Evolutionary conservation across 164 flowering plant genomes (phyloP), one percentile per base, ranked within the genome.

Genomic region (Malania oleifera): DNA sequence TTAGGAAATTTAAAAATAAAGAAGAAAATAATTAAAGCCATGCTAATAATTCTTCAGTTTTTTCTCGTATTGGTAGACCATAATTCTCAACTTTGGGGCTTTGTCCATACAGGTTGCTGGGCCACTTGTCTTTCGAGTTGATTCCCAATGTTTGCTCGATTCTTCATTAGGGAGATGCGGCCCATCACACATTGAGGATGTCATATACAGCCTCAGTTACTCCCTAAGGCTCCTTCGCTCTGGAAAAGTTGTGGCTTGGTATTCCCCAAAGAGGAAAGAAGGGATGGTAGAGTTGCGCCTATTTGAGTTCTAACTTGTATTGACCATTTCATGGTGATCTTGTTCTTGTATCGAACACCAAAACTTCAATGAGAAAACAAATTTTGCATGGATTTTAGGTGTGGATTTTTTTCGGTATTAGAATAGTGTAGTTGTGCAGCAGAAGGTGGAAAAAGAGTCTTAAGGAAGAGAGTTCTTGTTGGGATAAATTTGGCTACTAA

Each of bases 211-310:
- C 70, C 65, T 93, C 67, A 80, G 57, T 63, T 93, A 89, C 72
- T 78, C 87, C 14, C 61, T 93, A 48, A 68, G 73, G 71, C 64
- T 76, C 7, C 65, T 93, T 8, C 24, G 23, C 0, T 93, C 98
- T 0, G 97, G 95, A 35, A 89, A 93, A 66, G 87, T 84, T 40
- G 88, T 84, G 52, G 85, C 85, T 27, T 93, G 98, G 98, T 93
- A 80, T 69, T 93, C 98, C 34, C 97, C 98, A 0, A 87, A 79
- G 68, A 75, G 95, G 58, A 90, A 93, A 66, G 98, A 93, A 52
- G 97, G 90, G n/a, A 93, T 90, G 98, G 52, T 93, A 38, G 98
- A 93, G 74, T 62, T 93, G 50, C 90, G 95, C 25, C 28, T 90
- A 2, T 87, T 70, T 63, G 97, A 93, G 66, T 92, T 85, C 64